A percentile compares a stretch with the other conserved stretches of the same genome.
These are phyloP conservation scores for Daldinia grandis DNA, from an alignment of 495 filamentous ascomycete species.

Conservation along the genomic window DNA sequence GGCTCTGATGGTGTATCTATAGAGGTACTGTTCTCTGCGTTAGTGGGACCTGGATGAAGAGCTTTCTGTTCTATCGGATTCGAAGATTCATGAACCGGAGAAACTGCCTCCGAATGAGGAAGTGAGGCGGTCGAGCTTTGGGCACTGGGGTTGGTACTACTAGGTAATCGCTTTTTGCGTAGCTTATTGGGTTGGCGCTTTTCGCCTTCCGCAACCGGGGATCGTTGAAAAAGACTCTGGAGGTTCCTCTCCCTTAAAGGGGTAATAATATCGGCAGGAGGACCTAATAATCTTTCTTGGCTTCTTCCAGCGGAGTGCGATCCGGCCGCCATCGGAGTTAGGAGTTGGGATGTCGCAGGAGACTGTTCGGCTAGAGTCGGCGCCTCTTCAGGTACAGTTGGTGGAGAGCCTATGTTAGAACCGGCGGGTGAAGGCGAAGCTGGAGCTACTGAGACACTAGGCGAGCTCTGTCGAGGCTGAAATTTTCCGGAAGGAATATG, in stretches of 20 bases:
- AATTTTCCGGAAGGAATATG: conserved; percentile 65
- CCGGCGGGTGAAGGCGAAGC: conserved; percentile 40
- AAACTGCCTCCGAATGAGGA: conserved; percentile 52
- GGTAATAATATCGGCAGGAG: conserved; percentile 60
- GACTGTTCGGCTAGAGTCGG: conserved; percentile 27
- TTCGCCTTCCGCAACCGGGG: conserved; percentile 69
- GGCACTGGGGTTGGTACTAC: conserved; percentile 79
- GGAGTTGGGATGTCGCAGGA: conserved; percentile 37
- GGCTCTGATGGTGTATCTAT: conserved; percentile 47
- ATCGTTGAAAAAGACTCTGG: conserved; percentile 72
- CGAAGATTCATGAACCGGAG: conserved; percentile 48
- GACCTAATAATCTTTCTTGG: conserved; percentile 58
- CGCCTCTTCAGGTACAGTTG: conserved; percentile 42
- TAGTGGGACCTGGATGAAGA: conserved; percentile 39
- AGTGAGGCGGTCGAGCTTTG: conserved; percentile 86
- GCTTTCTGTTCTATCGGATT: conserved; percentile 52
- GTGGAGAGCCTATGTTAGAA: conserved; percentile 45
- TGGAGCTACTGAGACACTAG: conserved; percentile 36
- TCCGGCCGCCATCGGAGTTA: conserved; percentile 31
- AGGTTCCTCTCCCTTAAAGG: conserved; percentile 75
- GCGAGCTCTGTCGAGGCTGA: conserved; percentile 57
- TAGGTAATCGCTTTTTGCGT: conserved; percentile 79
- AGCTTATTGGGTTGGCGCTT: conserved; percentile 83
- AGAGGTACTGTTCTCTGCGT: conserved; percentile 36
- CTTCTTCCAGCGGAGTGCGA: conserved; percentile 50